Evolutionary conservation across 2,329 filamentous ascomycete species (phyloP).

Genomic region (Geosmithia putterillii): DNA sequence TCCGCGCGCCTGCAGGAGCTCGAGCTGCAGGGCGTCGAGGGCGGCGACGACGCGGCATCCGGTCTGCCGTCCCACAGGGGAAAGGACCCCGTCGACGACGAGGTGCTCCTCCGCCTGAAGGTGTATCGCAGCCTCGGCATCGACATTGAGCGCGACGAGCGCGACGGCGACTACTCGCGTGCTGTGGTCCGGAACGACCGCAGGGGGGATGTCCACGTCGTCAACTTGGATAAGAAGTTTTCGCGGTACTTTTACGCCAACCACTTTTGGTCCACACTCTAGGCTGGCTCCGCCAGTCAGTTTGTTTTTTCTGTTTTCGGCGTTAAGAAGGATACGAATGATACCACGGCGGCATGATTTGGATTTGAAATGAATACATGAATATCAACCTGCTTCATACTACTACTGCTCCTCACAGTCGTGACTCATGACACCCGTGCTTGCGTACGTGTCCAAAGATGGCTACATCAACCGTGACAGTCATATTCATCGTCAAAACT

Average conservation of each 20-base stretch:
- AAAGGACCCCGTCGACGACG: conserved; percentile 43
- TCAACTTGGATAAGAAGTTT: conserved; percentile 89
- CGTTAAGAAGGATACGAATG: not conserved
- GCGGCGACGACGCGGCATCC: conserved; percentile 21
- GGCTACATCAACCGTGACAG: no score
- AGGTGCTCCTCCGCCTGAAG: conserved; percentile 65
- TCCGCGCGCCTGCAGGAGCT: conserved; percentile 66
- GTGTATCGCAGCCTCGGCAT: conserved; percentile 88
- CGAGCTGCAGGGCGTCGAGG: conserved; percentile 79
- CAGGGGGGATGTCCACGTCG: conserved; percentile 86
- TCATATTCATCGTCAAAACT: no score
- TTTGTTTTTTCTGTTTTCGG: no score
- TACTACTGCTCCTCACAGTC: not conserved
- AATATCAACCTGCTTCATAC: not conserved
- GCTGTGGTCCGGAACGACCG: conserved; percentile 75
- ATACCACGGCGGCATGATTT: not conserved
- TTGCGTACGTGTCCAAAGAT: no score
- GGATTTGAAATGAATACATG: not conserved
- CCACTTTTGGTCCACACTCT: conserved; percentile 89
- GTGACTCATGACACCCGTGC: no score
- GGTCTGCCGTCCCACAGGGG: conserved; percentile 8
- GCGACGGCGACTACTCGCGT: conserved; percentile 66
- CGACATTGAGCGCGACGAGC: conserved; percentile 68
- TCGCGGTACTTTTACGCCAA: conserved; percentile 87
- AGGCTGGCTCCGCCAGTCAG: no score